phyloP scores from a whole-genome alignment of 78 protist species.

The Dictyostelium discoideum region DNA sequence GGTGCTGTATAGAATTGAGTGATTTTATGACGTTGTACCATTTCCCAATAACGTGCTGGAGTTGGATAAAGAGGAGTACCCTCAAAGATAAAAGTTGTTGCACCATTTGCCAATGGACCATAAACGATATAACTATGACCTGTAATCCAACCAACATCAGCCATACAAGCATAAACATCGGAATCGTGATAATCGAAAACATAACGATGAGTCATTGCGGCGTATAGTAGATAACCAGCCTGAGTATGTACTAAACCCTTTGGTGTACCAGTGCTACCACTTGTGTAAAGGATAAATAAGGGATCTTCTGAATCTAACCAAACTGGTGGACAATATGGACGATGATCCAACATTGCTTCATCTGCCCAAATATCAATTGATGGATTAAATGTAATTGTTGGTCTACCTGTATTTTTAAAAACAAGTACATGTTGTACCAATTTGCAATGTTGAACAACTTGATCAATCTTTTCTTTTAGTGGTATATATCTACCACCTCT shows the following conservation, averaged over 20 bases:
- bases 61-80: constrained; percentile 95
- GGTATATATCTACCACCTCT: constrained; percentile 83
- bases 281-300: constrained; percentile 97
- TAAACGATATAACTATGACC: constrained; percentile 98
- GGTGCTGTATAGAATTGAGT: constrained; percentile 99
- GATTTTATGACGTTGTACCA: constrained; percentile 90
- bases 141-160: constrained; percentile 98
- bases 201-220: constrained; percentile 86
- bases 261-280: constrained; percentile 98
- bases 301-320: constrained; percentile 93
- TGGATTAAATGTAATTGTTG: background rate
- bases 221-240: constrained; percentile 92
- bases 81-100: constrained; percentile 96
- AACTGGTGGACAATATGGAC: constrained; percentile 79
- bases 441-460: constrained; percentile 31
- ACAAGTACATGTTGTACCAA: constrained; percentile 57
- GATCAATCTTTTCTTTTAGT: constrained; percentile 83
- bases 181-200: constrained; percentile 93
- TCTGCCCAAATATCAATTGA: constrained; percentile 62
- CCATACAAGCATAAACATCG: constrained; percentile 98
- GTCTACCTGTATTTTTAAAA: constrained; percentile 44
- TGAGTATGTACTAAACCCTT: constrained; percentile 96
- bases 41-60: constrained; percentile 94
- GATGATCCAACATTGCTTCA: constrained; percentile 68
- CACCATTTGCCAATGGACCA: constrained; percentile 97